Conservation (phyloP, 169 alveolate genomes). For the Eimeria mitis region DNA sequence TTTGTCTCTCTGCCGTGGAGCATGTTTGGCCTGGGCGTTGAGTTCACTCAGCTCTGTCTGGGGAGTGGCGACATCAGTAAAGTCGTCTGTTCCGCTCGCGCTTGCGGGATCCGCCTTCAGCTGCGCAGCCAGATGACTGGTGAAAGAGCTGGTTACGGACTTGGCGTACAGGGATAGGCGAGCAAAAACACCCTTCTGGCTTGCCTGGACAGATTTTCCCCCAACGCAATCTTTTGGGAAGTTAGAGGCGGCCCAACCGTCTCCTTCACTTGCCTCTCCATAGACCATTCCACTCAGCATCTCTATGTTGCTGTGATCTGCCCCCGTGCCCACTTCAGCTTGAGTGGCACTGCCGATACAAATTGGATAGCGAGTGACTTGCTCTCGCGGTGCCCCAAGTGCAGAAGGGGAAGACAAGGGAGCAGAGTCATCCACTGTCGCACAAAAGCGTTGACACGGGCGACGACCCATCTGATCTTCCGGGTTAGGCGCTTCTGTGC, state of each 20-base stretch:
- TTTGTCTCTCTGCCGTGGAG: background rate
- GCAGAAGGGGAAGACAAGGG: background rate
- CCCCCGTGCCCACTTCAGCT: slow-evolving; percentile 18
- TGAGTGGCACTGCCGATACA: slow-evolving; percentile 43
- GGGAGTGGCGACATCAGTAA: background rate
- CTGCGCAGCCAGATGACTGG: background rate
- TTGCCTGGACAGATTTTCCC: background rate
- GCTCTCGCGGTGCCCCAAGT: background rate
- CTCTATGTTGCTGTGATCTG: slow-evolving; percentile 24
- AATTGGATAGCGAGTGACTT: background rate
- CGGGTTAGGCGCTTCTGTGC: background rate
- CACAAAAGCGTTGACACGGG: background rate
- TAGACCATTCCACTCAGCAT: background rate
- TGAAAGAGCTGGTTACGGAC: background rate
- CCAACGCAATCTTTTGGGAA: background rate
- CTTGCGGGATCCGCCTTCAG: background rate
- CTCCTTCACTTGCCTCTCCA: background rate
- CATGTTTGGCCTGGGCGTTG: background rate
- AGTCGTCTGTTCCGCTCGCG: background rate
- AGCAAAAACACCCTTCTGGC: background rate
- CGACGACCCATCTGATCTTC: background rate
- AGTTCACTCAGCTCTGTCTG: slow-evolving; percentile 1
- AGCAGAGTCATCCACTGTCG: background rate
- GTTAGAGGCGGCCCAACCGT: slow-evolving; percentile 2
- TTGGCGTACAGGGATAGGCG: slow-evolving; percentile 14